Evolutionary conservation across 176 grass and related monocot genomes (phyloP).

Genomic region (Oryza longistaminata): DNA sequence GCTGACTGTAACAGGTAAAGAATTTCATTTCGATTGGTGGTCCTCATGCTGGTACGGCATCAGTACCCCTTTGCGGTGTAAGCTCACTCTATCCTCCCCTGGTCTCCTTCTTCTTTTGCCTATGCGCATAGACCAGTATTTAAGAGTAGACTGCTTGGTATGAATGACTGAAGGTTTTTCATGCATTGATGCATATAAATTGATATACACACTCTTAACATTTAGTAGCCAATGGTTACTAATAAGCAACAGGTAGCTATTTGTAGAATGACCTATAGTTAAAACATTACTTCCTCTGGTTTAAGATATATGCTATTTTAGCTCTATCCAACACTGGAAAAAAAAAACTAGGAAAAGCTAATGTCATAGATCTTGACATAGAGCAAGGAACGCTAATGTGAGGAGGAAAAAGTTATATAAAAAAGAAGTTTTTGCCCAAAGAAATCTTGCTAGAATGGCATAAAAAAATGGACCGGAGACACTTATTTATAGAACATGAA

Average conservation of each 20-base stretch:
- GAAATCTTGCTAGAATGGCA: not conserved
- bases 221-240: not conserved
- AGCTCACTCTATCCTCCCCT: constrained; percentile 30
- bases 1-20: constrained; percentile 66
- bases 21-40: constrained; percentile 95
- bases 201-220: not conserved
- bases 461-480: constrained; percentile 7
- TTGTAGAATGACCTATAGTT: not conserved
- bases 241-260: constrained; percentile 10
- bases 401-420: not conserved
- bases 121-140: not conserved
- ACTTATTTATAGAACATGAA: not conserved
- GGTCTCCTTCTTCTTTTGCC: not conserved
- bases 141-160: not conserved
- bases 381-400: not conserved
- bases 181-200: not conserved
- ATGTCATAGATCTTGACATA: not conserved
- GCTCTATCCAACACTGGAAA: not conserved
- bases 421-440: not conserved
- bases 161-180: not conserved
- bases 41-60: constrained; percentile 97
- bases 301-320: constrained; percentile 33
- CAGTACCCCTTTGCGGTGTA: constrained; percentile 95
- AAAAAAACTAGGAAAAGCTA: not conserved
- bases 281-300: constrained; percentile 13